phyloP scores from a whole-genome alignment of 2,329 filamentous ascomycete genomes.

The Cyphellophora attinorum region DNA sequence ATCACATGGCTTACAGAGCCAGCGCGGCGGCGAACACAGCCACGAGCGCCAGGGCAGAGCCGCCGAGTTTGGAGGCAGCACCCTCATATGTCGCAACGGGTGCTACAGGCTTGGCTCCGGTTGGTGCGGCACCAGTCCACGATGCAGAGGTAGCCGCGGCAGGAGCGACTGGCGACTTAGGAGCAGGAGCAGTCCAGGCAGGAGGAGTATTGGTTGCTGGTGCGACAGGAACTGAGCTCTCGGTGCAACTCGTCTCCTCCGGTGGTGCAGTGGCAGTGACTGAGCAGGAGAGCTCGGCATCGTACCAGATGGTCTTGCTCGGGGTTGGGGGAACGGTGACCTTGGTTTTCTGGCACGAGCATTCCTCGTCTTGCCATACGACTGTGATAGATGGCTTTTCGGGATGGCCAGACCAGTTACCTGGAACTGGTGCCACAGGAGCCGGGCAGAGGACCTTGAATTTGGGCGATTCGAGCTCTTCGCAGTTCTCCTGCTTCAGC shows the following conservation, averaged over 20 bases:
- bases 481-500: slow-evolving; percentile 1
- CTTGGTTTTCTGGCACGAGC: slow-evolving; percentile 13
- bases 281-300: slow-evolving; percentile 10
- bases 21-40: neutral
- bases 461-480: neutral
- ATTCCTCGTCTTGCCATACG: slow-evolving; percentile 13
- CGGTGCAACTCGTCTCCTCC: slow-evolving; percentile 6
- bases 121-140: slow-evolving; percentile 1
- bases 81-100: slow-evolving; percentile 6
- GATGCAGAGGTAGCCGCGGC: slow-evolving; percentile 7
- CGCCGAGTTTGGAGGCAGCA: slow-evolving; percentile 7
- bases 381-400: too few relatives aligned
- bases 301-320: slow-evolving; percentile 9
- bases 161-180: neutral
- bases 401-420: too few relatives aligned
- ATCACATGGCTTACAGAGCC: neutral
- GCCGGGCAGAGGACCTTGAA: slow-evolving; percentile 1
- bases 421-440: slow-evolving; percentile 3
- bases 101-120: neutral
- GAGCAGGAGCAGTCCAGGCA: slow-evolving; percentile 2
- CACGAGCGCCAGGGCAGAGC: slow-evolving; percentile 2
- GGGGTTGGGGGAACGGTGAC: slow-evolving; percentile 8
- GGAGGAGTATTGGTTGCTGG: slow-evolving; percentile 3
- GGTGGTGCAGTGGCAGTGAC: slow-evolving; percentile 11
- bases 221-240: slow-evolving; percentile 6